Evolutionary conservation across 257 asterid genomes (phyloP).

Genomic region (Jacaranda copaia): DNA sequence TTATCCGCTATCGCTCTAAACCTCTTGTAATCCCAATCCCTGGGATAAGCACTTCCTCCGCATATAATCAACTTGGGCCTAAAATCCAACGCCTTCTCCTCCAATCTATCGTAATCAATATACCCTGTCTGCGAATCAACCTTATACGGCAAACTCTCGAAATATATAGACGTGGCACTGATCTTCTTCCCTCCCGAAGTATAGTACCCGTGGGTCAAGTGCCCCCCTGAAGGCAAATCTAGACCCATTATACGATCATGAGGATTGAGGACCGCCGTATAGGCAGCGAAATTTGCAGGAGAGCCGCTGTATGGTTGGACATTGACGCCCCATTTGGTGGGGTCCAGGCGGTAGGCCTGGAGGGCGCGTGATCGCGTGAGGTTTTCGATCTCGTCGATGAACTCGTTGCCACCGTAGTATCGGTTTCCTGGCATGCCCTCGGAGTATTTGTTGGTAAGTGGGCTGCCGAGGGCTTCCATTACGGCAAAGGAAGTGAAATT

Average conservation of each 20-base stretch:
- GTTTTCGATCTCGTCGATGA: slow-evolving; percentile 68
- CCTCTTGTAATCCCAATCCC: slow-evolving; percentile 78
- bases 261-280: slow-evolving; percentile 79
- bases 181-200: slow-evolving; percentile 91
- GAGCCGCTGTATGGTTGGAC: slow-evolving; percentile 82
- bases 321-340: slow-evolving; percentile 71
- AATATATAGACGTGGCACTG: slow-evolving; percentile 86
- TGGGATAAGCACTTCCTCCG: slow-evolving; percentile 91
- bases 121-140: slow-evolving; percentile 80
- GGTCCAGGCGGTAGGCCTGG: slow-evolving; percentile 67
- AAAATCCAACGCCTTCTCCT: slow-evolving; percentile 82
- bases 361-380: slow-evolving; percentile 72
- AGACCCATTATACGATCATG: slow-evolving; percentile 87
- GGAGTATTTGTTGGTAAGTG: slow-evolving; percentile 70
- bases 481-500: slow-evolving; percentile 87
- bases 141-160: slow-evolving; percentile 94
- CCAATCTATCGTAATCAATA: slow-evolving; percentile 82
- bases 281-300: slow-evolving; percentile 83
- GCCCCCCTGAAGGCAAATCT: slow-evolving; percentile 92
- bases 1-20: slow-evolving; percentile 65
- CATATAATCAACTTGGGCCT: slow-evolving; percentile 91
- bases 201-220: slow-evolving; percentile 80
- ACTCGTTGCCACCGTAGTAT: slow-evolving; percentile 71
- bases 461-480: slow-evolving; percentile 67
- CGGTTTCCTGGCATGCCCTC: slow-evolving; percentile 73